Percentiles rank a stretch among this genome's conserved stretches.
These are phyloP conservation scores for Coemansia sp. DNA, from an alignment of 192 early-diverging fungal genomes.

Conservation along the genomic window DNA sequence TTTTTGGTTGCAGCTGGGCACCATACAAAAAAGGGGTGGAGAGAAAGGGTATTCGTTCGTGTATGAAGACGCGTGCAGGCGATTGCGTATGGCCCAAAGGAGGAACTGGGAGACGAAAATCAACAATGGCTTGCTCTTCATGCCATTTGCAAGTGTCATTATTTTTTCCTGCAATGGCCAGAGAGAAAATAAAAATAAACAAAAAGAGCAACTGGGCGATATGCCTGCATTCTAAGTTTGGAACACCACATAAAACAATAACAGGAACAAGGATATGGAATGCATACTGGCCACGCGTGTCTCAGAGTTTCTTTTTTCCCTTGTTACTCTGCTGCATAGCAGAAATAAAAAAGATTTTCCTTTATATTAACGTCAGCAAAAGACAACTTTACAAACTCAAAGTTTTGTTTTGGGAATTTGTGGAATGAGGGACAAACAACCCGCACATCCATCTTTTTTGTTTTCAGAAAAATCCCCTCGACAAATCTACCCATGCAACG, in stretches of 20 bases:
- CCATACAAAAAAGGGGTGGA: not conserved
- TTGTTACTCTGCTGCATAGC: not conserved
- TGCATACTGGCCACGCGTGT: constrained; percentile 3
- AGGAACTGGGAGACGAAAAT: not conserved
- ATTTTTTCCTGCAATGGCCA: constrained; percentile 8
- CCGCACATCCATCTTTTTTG: not conserved
- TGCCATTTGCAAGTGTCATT: constrained; percentile 1
- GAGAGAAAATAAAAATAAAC: not conserved
- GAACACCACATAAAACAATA: constrained; percentile 11
- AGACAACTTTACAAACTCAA: not conserved
- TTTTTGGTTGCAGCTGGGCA: not conserved
- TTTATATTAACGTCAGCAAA: not conserved
- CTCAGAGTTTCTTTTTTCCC: not conserved
- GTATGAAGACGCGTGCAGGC: not conserved
- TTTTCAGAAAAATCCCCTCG: not conserved
- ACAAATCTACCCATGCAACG: not conserved
- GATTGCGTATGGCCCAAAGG: not conserved
- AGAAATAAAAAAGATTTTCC: constrained; percentile 2
- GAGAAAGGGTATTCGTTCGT: not conserved
- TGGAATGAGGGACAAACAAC: constrained; percentile 1
- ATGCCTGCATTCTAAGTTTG: constrained; percentile 28
- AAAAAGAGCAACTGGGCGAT: not conserved
- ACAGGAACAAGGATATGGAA: constrained; percentile 1
- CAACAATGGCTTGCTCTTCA: not conserved
- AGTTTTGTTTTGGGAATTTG: not conserved